These are phyloP conservation scores for Endocalyx cinctus DNA, from an alignment of 2,329 filamentous ascomycete species.

Conservation along the genomic window DNA sequence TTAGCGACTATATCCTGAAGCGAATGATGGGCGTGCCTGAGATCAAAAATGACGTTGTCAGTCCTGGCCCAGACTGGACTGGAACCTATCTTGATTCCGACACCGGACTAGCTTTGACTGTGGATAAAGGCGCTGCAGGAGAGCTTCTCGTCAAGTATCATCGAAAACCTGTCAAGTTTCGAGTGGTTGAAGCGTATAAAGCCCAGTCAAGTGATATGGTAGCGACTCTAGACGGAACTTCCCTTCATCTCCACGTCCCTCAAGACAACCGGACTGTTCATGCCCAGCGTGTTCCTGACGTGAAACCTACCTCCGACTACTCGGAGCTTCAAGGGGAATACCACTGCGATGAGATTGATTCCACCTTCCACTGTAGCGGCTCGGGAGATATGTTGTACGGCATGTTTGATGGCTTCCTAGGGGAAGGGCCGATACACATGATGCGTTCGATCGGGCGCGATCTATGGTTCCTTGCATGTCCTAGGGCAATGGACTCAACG, in stretches of 20 bases:
- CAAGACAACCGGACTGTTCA: neutral
- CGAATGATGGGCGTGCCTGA: neutral
- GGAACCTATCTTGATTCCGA: neutral
- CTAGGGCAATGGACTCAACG: neutral
- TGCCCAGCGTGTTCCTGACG: neutral
- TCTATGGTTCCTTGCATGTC: neutral
- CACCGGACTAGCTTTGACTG: neutral
- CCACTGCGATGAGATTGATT: neutral
- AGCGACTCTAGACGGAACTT: neutral
- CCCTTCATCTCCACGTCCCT: neutral
- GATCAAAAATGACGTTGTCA: neutral
- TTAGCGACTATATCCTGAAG: neutral
- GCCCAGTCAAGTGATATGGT: neutral
- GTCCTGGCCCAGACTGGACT: neutral
- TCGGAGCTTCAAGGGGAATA: neutral
- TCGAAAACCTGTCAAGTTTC: neutral
- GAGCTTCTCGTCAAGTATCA: neutral
- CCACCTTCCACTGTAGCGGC: neutral
- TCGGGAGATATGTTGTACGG: neutral
- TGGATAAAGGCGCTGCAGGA: neutral
- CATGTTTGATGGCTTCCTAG: neutral
- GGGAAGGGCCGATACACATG: neutral
- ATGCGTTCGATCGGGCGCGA: neutral
- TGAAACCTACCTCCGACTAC: neutral
- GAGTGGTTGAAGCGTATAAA: neutral